Conservation (phyloP, 208 protist species). For the Leptomonas pyrrhocoris region DNA sequence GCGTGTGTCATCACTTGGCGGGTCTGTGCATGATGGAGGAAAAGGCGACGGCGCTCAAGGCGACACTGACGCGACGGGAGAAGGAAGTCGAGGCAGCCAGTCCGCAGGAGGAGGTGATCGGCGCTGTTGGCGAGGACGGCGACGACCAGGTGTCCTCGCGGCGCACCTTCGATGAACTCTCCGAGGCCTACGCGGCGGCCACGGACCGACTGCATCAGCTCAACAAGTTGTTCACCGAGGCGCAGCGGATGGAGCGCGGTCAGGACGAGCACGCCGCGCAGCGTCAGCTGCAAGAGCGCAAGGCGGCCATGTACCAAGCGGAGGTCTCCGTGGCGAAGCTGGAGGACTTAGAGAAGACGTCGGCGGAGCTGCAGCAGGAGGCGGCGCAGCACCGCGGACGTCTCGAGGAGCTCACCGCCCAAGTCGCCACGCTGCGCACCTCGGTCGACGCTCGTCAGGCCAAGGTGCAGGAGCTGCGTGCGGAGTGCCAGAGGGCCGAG, state of each 20-base stretch:
- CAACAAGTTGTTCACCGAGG: conserved; percentile 61
- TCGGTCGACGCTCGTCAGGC: conserved; percentile 20
- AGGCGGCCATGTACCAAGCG: conserved; percentile 39
- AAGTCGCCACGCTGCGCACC: conserved; percentile 15
- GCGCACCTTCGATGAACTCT: conserved; percentile 55
- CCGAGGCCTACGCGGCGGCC: conserved; percentile 51
- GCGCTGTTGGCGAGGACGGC: background rate
- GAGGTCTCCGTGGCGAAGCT: conserved; percentile 49
- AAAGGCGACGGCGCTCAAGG: conserved; percentile 19
- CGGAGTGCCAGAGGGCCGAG: conserved; percentile 8
- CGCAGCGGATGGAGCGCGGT: conserved; percentile 54
- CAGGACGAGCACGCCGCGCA: conserved; percentile 36
- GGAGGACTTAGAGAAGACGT: conserved; percentile 38
- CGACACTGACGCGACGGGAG: conserved; percentile 29
- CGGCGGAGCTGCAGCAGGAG: conserved; percentile 37
- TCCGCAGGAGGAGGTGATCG: background rate
- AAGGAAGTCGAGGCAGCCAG: conserved; percentile 18
- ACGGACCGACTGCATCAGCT: conserved; percentile 55
- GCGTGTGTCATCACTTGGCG: conserved; percentile 20
- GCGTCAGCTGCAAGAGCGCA: conserved; percentile 39
- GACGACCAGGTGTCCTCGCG: background rate
- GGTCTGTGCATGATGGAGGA: conserved; percentile 26
- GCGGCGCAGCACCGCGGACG: conserved; percentile 29
- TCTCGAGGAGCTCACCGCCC: conserved; percentile 39
- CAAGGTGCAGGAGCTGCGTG: conserved; percentile 19